phyloP scores from a whole-genome alignment of 441 rosid genomes.

The Manihot esculenta region DNA sequence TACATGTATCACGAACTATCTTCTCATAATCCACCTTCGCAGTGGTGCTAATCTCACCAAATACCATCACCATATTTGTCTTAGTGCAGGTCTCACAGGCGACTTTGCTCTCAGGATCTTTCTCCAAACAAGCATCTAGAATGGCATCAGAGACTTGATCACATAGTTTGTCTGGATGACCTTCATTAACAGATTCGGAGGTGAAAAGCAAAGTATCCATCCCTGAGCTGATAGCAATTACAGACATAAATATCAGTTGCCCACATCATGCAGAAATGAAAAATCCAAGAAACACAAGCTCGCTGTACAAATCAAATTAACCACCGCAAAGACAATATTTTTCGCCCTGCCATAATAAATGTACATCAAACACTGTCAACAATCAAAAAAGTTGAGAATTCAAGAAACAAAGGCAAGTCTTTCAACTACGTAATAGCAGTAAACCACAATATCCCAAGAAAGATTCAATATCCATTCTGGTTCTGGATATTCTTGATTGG shows the following conservation, averaged over 20 bases:
- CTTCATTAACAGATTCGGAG: constrained; percentile 67
- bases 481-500: neutral
- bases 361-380: neutral
- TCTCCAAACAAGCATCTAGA: constrained; percentile 63
- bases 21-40: constrained; percentile 60
- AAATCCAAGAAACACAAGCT: neutral
- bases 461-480: neutral
- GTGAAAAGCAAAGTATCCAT: constrained; percentile 74
- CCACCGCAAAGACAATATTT: neutral
- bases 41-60: constrained; percentile 66
- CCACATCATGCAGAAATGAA: neutral
- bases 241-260: neutral
- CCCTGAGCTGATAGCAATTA: neutral
- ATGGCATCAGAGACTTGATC: constrained; percentile 71
- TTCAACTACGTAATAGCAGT: neutral
- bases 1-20: constrained; percentile 61
- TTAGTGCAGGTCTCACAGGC: constrained; percentile 68
- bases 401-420: neutral
- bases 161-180: constrained; percentile 74
- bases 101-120: constrained; percentile 70
- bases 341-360: neutral
- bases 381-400: neutral
- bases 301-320: neutral
- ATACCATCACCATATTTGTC: constrained; percentile 67
- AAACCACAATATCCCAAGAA: neutral